Percentiles rank a stretch among this genome's conserved stretches.
Evolutionary conservation across 352 stramenopile species (phyloP).

Genomic region (Phytophthora aleatoria): DNA sequence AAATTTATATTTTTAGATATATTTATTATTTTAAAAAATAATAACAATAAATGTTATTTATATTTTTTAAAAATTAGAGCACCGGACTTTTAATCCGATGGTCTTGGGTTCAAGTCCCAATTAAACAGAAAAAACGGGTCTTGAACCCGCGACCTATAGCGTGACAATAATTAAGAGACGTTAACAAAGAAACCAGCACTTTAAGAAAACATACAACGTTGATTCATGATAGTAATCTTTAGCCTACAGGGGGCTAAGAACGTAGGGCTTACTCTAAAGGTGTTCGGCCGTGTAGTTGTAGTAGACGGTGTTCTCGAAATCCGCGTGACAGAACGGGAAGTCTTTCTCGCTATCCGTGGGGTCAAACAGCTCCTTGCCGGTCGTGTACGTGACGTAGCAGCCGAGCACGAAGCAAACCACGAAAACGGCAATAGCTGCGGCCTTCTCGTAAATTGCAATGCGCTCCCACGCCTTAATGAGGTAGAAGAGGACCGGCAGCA

Average conservation of each 20-base stretch:
- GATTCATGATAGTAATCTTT: constrained; percentile 4
- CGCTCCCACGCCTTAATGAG: constrained; percentile 63
- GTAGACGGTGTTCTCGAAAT: constrained; percentile 55
- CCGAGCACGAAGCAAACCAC: constrained; percentile 38
- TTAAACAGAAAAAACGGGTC: too few species aligned
- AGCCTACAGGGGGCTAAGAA: constrained; percentile 13
- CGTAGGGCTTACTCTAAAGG: constrained; percentile 6
- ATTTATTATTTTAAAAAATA: too few species aligned
- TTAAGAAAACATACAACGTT: not conserved
- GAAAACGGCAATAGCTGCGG: constrained; percentile 27
- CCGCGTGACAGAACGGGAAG: constrained; percentile 56
- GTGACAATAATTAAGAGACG: too few species aligned
- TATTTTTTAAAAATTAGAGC: too few species aligned
- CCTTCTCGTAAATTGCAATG: constrained; percentile 41
- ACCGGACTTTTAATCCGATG: too few species aligned
- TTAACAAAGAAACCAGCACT: too few species aligned
- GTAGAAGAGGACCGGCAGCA: constrained; percentile 71
- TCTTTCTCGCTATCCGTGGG: constrained; percentile 30
- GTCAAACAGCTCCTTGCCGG: constrained; percentile 45
- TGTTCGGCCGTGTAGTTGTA: constrained; percentile 49
- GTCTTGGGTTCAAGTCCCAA: too few species aligned
- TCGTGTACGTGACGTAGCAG: constrained; percentile 49
- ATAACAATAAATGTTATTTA: too few species aligned
- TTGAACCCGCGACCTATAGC: too few species aligned
- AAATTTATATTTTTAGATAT: too few species aligned